These are phyloP conservation scores for Thymus mandschuricus DNA, from an alignment of 257 asterid species.

Conservation along the genomic window DNA sequence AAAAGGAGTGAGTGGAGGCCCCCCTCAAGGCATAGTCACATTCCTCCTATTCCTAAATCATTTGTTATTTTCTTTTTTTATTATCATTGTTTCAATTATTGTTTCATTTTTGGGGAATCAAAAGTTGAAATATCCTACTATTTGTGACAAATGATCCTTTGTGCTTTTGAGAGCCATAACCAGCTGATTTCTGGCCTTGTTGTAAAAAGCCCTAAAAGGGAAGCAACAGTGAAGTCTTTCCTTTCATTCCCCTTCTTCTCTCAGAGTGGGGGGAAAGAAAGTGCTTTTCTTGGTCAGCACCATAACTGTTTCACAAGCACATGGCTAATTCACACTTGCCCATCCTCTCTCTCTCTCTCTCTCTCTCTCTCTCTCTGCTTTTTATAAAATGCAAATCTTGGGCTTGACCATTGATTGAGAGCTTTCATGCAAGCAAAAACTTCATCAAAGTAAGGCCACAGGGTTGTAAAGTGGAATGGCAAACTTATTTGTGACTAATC, in stretches of 20 bases:
- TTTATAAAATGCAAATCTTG: constrained; percentile 50
- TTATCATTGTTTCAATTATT: not conserved
- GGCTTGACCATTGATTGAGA: constrained; percentile 59
- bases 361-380: constrained; percentile 57
- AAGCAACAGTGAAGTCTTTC: constrained; percentile 39
- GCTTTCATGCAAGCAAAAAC: constrained; percentile 45
- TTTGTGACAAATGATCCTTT: not conserved
- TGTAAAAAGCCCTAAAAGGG: constrained; percentile 39
- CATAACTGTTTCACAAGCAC: constrained; percentile 50
- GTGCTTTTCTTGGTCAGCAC: constrained; percentile 75
- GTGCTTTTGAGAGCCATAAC: constrained; percentile 35
- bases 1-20: constrained; percentile 40
- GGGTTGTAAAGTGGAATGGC: constrained; percentile 44
- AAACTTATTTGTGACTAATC: constrained; percentile 43
- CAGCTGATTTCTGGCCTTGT: constrained; percentile 41
- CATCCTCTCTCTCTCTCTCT: constrained; percentile 41
- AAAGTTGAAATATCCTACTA: not conserved
- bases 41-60: not conserved
- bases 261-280: constrained; percentile 35
- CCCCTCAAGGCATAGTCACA: constrained; percentile 16
- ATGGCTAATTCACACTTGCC: constrained; percentile 45
- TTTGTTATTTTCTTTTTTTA: not conserved
- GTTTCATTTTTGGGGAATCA: no score
- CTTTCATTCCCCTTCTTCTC: constrained; percentile 37
- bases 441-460: constrained; percentile 42